Evolutionary conservation across 169 alveolate species (phyloP).

Genomic region (Plasmodium billcollinsi): DNA sequence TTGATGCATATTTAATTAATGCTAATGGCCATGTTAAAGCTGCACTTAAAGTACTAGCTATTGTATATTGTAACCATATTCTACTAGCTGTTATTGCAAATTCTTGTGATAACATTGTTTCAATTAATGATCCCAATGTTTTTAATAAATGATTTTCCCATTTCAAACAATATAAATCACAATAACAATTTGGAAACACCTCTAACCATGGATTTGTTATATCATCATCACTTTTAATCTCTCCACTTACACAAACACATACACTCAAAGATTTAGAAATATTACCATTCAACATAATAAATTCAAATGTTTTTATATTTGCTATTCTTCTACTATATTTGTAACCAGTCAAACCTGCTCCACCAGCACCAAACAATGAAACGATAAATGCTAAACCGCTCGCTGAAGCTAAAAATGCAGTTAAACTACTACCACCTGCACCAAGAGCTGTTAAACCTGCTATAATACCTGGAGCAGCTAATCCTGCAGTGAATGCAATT

Average conservation of each 20-base stretch:
- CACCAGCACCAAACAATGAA: slow-evolving; percentile 90
- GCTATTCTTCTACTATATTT: slow-evolving; percentile 85
- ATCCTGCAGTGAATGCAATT: slow-evolving; percentile 91
- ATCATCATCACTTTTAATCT: slow-evolving; percentile 81
- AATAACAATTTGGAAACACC: slow-evolving; percentile 80
- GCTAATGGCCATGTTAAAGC: slow-evolving; percentile 92
- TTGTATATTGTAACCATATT: slow-evolving; percentile 84
- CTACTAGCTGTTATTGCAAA: slow-evolving; percentile 86
- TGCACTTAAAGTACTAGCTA: slow-evolving; percentile 81
- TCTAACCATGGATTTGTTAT: slow-evolving; percentile 85
- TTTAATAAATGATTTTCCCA: slow-evolving; percentile 84
- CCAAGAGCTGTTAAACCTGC: slow-evolving; percentile 89
- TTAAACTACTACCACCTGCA: slow-evolving; percentile 84
- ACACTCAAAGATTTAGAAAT: slow-evolving; percentile 84
- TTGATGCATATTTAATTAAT: slow-evolving; percentile 89
- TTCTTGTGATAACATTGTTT: slow-evolving; percentile 80
- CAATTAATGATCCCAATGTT: slow-evolving; percentile 81
- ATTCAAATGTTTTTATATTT: slow-evolving; percentile 83
- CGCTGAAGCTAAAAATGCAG: slow-evolving; percentile 87
- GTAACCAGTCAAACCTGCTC: slow-evolving; percentile 89
- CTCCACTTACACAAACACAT: slow-evolving; percentile 87
- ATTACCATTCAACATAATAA: slow-evolving; percentile 83
- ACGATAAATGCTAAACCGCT: slow-evolving; percentile 87
- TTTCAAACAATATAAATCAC: slow-evolving; percentile 84
- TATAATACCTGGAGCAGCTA: slow-evolving; percentile 91